phyloP scores from a whole-genome alignment of 2,329 filamentous ascomycete species.

The Aspergillus fumigatus region DNA sequence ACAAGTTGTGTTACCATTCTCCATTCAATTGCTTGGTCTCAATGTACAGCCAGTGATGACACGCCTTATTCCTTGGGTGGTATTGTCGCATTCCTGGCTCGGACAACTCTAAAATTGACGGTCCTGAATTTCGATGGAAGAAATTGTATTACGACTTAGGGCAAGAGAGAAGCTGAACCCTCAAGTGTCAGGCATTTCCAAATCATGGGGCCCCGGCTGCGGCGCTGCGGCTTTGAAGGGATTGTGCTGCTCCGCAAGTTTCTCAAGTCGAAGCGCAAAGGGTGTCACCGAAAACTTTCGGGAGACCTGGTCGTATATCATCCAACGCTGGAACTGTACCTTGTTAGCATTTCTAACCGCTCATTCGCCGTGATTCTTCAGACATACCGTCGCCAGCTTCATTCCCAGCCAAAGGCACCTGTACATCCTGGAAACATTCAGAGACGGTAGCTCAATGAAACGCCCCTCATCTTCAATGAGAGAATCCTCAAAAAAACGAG shows the following conservation, averaged over 20 bases:
- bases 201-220: background rate
- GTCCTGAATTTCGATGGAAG: background rate
- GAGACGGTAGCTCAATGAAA: slow-evolving; percentile 47
- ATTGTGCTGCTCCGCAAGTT: slow-evolving; percentile 8
- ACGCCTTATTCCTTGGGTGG: background rate
- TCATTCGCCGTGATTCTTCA: background rate
- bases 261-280: slow-evolving; percentile 25
- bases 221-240: slow-evolving; percentile 5
- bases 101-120: background rate
- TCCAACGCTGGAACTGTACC: slow-evolving; percentile 35
- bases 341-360: slow-evolving; percentile 1
- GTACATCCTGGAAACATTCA: slow-evolving; percentile 46
- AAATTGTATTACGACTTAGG: background rate
- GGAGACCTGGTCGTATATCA: slow-evolving; percentile 30
- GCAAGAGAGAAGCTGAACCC: background rate
- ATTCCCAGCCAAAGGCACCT: slow-evolving; percentile 50
- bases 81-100: background rate
- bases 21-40: background rate
- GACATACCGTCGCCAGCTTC: slow-evolving; percentile 40
- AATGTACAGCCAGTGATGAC: background rate
- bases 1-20: background rate
- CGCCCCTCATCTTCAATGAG: slow-evolving; percentile 53
- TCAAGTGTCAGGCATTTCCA: slow-evolving; percentile 12
- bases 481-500: slow-evolving; percentile 47
- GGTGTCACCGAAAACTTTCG: slow-evolving; percentile 31